A percentile compares a stretch with the other conserved stretches of the same genome.
phyloP scores from a whole-genome alignment of 768 basidiomycete species.

The Filobasidium floriforme region DNA sequence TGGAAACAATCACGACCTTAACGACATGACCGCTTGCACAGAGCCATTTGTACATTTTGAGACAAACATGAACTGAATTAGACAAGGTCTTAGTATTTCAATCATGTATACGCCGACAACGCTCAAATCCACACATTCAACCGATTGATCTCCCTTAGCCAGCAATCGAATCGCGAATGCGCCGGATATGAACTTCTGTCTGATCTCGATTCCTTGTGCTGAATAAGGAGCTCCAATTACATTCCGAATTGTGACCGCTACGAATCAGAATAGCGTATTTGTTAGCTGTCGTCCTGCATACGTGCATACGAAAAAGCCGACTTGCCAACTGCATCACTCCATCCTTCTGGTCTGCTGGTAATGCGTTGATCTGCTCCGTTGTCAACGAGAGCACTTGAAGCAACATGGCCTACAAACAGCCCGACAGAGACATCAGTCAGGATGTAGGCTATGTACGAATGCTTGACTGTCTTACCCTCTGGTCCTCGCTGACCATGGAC shows the following conservation, averaged over 20 bases:
- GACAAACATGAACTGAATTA: too few relatives aligned
- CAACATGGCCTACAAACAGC: conserved; percentile 59
- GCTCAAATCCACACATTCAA: too few relatives aligned
- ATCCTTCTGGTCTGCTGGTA: conserved; percentile 68
- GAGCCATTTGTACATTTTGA: too few relatives aligned
- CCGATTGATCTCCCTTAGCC: not conserved
- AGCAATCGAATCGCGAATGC: not conserved
- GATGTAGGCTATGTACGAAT: not conserved
- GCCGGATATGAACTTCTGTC: too few relatives aligned
- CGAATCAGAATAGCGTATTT: not conserved
- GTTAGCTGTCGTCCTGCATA: not conserved
- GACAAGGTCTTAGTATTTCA: too few relatives aligned
- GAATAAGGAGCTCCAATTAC: not conserved
- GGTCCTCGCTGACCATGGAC: conserved; percentile 37
- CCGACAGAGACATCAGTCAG: conserved; percentile 32
- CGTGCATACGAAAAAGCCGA: conserved; percentile 22
- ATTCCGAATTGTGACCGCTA: conserved; percentile 23
- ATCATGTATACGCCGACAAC: too few relatives aligned
- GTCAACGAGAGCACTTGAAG: conserved; percentile 77
- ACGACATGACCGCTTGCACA: too few relatives aligned
- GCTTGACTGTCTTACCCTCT: conserved; percentile 31
- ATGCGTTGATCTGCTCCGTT: conserved; percentile 69
- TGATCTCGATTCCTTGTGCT: too few relatives aligned
- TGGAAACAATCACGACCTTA: too few relatives aligned
- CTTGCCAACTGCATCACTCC: conserved; percentile 75